Base-by-base conservation (phyloP, 768 basidiomycete genomes). In the Gymnopilus junonius region DNA sequence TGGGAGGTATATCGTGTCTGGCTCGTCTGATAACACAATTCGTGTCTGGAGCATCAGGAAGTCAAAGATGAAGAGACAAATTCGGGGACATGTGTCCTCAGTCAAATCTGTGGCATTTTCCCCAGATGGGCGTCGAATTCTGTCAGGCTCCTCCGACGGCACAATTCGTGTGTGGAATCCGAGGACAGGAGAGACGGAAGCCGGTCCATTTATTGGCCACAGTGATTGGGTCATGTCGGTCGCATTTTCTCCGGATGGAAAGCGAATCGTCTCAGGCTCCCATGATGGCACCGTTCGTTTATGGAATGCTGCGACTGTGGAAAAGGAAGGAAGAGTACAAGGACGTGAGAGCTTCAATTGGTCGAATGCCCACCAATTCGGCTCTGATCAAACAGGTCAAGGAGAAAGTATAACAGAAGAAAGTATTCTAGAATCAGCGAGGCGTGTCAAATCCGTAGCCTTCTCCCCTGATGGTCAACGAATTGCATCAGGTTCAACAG, bases 61-160 rank as follows among this genome's bases (percentile, higher is more conserved):
- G 10, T 40, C 50, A n/a, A 34, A 1, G n/a, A 4, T 39, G 39
- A 23, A 58, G 25, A 35, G 17, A 31, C 14, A 32, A 1, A 40
- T 40, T 21, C 32, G 51, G 20, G 42, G 51, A n/a, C 58, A 53
- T 43, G 54, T 27, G 1, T 12, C 32, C 23, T 21, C 50, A 4
- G 57, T 54, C n/a, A 20, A 32, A n/a, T 34, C 34, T 40, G 57
- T 59, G 17, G 60, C 63, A 25, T 71, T 68, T 46, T 68, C 67
- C 6, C 65, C 65, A 0, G 69, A 70, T 54, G 69, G 64, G 3
- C 15, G 23, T 42, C 71, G 70, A 31, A 63, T 78, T 31, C 73
- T 72, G 8, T 79, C 79, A 31, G 74, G 75, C 15, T 80, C 79
- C n/a, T 61, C 69, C 55, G 78, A 79, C 57, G 66, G 74, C 8